A percentile compares a stretch with the other conserved stretches of the same genome.
phyloP scores from a whole-genome alignment of 2,329 filamentous ascomycete species.

The Balansia obtecta region DNA sequence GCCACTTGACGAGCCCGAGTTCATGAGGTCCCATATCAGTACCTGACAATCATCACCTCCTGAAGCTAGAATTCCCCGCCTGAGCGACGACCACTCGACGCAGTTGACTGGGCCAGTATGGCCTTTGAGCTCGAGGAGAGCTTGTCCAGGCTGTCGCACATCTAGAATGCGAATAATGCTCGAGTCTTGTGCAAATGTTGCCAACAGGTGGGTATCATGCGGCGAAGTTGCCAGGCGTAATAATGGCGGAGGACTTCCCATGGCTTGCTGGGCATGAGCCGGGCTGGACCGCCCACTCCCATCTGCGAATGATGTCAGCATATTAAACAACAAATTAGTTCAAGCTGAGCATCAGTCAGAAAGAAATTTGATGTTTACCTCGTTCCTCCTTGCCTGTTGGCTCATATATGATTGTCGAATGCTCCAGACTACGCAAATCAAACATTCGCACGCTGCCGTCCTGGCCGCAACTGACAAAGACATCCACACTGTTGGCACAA shows the following conservation, averaged over 20 bases:
- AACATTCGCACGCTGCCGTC: conserved; percentile 99
- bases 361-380: conserved; percentile 33
- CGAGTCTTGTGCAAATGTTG: conserved; percentile 93
- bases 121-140: conserved; percentile 82
- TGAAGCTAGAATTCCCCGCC: conserved; percentile 79
- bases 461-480: conserved; percentile 94
- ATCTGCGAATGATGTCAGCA: conserved; percentile 26
- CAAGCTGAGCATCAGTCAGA: neutral
- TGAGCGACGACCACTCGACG: conserved; percentile 86
- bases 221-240: conserved; percentile 80
- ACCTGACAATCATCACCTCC: conserved; percentile 88
- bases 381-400: conserved; percentile 75
- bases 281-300: conserved; percentile 54
- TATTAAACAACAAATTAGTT: neutral
- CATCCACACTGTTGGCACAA: conserved; percentile 95
- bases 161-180: conserved; percentile 89
- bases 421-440: conserved; percentile 87
- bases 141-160: conserved; percentile 90
- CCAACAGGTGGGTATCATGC: conserved; percentile 87
- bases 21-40: conserved; percentile 86
- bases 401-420: conserved; percentile 98
- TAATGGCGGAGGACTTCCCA: conserved; percentile 64
- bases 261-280: conserved; percentile 63
- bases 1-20: conserved; percentile 33
- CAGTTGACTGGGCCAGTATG: conserved; percentile 79